Evolutionary conservation across 2,329 filamentous ascomycete genomes (phyloP).

Genomic region (Volutella citrinella): DNA sequence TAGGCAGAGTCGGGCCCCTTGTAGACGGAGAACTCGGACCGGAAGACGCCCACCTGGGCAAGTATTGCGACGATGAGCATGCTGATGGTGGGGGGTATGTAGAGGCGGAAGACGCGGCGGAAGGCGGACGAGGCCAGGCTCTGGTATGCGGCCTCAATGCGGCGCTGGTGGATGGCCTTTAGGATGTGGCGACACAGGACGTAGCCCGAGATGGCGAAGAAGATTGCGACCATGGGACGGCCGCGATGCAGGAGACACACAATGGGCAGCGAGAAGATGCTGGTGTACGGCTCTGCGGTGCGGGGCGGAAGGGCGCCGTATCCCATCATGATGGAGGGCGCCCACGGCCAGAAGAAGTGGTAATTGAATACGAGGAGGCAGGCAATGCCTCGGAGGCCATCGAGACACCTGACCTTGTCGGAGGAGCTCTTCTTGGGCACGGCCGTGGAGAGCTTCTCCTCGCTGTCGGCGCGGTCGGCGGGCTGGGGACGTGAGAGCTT

Average conservation of each 20-base stretch:
- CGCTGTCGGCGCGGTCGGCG: too few species aligned
- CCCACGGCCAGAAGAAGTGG: conserved; percentile 41
- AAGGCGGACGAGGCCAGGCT: conserved; percentile 36
- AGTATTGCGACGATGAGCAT: conserved; percentile 38
- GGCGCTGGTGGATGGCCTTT: conserved; percentile 33
- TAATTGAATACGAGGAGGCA: conserved; percentile 42
- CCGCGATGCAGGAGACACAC: conserved; percentile 38
- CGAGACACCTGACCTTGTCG: conserved; percentile 38
- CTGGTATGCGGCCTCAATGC: conserved; percentile 33
- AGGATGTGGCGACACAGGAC: conserved; percentile 38
- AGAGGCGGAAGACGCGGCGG: conserved; percentile 37
- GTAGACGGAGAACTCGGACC: conserved; percentile 33
- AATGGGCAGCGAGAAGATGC: conserved; percentile 35
- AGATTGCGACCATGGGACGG: conserved; percentile 40
- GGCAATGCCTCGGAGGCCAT: conserved; percentile 40
- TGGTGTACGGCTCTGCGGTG: conserved; percentile 32
- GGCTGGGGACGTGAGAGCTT: too few species aligned
- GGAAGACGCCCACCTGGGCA: conserved; percentile 36
- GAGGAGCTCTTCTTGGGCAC: conserved; percentile 9
- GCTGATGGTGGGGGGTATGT: conserved; percentile 38
- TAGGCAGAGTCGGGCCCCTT: conserved; percentile 36
- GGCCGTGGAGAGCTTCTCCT: conserved; percentile 9
- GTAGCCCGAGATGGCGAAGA: conserved; percentile 43
- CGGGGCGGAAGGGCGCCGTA: conserved; percentile 35
- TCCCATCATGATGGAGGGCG: conserved; percentile 37